Evolutionary conservation across 257 asterid species (phyloP).

Genomic region (Ocimum tenuiflorum): DNA sequence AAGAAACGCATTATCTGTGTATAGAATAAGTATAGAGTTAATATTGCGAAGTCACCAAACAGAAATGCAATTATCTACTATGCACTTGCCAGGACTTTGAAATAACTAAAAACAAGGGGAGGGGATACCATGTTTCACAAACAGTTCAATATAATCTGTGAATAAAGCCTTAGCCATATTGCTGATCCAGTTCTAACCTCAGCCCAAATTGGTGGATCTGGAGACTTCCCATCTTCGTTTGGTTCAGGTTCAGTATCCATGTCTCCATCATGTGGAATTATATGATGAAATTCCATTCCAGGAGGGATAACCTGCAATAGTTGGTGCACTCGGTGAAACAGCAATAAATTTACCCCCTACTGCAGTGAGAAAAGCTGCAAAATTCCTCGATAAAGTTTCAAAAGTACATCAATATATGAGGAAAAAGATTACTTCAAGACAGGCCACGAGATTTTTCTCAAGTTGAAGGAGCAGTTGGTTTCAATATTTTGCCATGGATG

Average conservation of each 20-base stretch:
- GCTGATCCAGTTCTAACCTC: constrained; percentile 44
- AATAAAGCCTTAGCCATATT: not conserved
- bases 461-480: not conserved
- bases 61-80: not conserved
- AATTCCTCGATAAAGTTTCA: not conserved
- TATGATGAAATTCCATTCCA: constrained; percentile 98
- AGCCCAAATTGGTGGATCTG: constrained; percentile 78
- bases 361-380: not conserved
- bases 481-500: not conserved
- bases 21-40: not conserved
- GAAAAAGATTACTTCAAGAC: not conserved
- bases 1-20: constrained; percentile 94
- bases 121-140: not conserved
- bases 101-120: too few species aligned
- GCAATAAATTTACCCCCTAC: not conserved
- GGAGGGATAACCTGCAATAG: constrained; percentile 83
- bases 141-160: not conserved
- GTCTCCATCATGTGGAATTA: constrained; percentile 89
- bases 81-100: not conserved
- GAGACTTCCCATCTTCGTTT: constrained; percentile 68
- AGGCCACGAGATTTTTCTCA: not conserved
- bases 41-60: not conserved
- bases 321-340: constrained; percentile 20
- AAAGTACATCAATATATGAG: not conserved
- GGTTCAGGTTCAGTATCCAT: constrained; percentile 68